phyloP scores from a whole-genome alignment of 1,139 yeast species.

The Zhuliangozyma blackwelliae region DNA sequence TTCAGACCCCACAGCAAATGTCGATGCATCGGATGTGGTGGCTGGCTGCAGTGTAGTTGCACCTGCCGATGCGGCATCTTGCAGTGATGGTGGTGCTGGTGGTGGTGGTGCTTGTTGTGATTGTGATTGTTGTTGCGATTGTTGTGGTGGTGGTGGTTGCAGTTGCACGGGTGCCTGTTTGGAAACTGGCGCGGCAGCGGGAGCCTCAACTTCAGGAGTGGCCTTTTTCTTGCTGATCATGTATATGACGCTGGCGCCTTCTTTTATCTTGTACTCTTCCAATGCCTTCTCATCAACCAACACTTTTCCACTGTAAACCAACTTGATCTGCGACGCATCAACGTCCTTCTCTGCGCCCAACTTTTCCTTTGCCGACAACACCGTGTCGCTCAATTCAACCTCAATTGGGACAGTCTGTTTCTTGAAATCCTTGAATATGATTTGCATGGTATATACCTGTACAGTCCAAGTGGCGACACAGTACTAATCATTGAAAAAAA shows the following conservation, averaged over 20 bases:
- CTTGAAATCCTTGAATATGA: slow-evolving; percentile 86
- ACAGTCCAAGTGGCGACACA: no score
- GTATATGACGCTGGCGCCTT: slow-evolving; percentile 86
- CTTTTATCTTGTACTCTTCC: slow-evolving; percentile 71
- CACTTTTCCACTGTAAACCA: slow-evolving; percentile 90
- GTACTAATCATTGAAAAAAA: no score
- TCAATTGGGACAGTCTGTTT: slow-evolving; percentile 84
- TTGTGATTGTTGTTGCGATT: no score
- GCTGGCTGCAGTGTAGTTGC: not conserved
- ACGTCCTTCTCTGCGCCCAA: slow-evolving; percentile 67
- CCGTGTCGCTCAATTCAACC: slow-evolving; percentile 63
- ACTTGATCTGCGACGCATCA: slow-evolving; percentile 73
- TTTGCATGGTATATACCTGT: slow-evolving; percentile 50
- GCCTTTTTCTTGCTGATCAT: slow-evolving; percentile 67
- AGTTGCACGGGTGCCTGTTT: slow-evolving; percentile 15
- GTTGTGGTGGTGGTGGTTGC: slow-evolving; percentile 8
- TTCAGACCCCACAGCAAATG: slow-evolving; percentile 60
- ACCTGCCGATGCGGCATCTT: not conserved
- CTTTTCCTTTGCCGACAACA: slow-evolving; percentile 66
- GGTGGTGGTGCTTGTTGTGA: not conserved
- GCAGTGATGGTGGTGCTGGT: not conserved
- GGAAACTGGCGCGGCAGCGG: slow-evolving; percentile 15
- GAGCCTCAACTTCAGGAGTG: slow-evolving; percentile 12
- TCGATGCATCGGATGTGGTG: slow-evolving; percentile 16
- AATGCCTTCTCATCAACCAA: slow-evolving; percentile 78